Base-by-base conservation (phyloP, 805 yeast genomes). In the Dipodascus albidus region DNA sequence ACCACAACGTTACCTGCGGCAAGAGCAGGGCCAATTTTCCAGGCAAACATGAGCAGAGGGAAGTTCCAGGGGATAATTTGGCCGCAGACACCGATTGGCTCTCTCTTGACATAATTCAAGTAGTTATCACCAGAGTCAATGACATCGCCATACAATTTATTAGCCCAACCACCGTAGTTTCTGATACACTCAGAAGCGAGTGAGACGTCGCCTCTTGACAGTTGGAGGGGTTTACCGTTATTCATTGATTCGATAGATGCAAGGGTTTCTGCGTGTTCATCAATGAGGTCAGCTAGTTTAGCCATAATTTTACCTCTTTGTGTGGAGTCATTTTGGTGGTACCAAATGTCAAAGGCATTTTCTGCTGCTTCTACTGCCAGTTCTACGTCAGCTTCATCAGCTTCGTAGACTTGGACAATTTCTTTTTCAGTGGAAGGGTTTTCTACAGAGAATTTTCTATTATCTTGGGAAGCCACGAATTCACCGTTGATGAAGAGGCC, bases 401-500 rank as follows among this genome's bases (percentile, higher is more conserved):
- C 95, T 69, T 82, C 87, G 66, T 84, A 82, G 54, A 85, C 80
- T 54, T 77, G 76, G 51, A 83, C 73, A 59, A 85, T 78, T 54
- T 72, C 75, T 64, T 83, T 85, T 67, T 83, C 71, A 42, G 69
- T 67, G 52, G 67, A 55, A 47, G 58, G 65, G 56, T 62, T 60
- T 57, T 81, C 65, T 35, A 82, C 86, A 59, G 66, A 82, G 58
- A 85, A 76, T 20, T 83, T 80, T 66, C 79, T 77, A 59, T 75
- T 77, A 55, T 74, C 77, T 61, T 74, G 70, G 23, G 88, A 78
- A 42, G 73, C 66, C 23, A 83, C 86, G 79, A 83, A 62, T 79
- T 71, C 86, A 69, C 87, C 87, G 74, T 88, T 84, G 68, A 90
- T 87, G 76, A 87, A 90, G 62, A 90, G 72, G 58, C 96, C 96